Conservation (phyloP, 1,139 yeast genomes). For the Blastobotrys persicus region DNA sequence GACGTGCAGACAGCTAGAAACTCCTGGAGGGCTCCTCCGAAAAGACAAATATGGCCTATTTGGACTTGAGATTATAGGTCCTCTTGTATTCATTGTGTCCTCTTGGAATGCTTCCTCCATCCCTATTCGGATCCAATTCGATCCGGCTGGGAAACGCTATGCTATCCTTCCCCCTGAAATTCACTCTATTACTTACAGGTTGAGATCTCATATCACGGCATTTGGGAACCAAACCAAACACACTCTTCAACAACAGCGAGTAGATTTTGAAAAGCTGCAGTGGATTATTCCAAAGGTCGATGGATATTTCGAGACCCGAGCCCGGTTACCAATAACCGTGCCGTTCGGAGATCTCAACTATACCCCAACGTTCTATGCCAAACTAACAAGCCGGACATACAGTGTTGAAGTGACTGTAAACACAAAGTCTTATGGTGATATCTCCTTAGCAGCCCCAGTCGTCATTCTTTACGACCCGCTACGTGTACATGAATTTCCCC, state of each 20-base stretch:
- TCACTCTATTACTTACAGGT: neutral
- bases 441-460: neutral
- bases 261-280: neutral
- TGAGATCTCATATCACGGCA: neutral
- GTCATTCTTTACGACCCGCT: neutral
- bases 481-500: neutral
- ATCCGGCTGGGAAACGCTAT: neutral
- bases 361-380: neutral
- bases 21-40: neutral
- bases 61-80: neutral
- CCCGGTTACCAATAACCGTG: neutral
- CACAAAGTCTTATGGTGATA: neutral
- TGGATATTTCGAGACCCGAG: slow-evolving; percentile 4
- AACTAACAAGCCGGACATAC: neutral
- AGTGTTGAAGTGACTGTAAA: neutral
- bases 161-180: neutral
- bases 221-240: neutral
- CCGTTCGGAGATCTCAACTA: neutral
- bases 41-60: neutral
- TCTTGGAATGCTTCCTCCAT: neutral
- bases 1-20: neutral
- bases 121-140: neutral
- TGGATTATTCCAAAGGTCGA: neutral
- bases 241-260: neutral
- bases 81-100: neutral